A percentile compares a stretch with the other conserved stretches of the same genome.
Evolutionary conservation across 352 stramenopile species (phyloP).

Genomic region (Paralagenidium karlingii): DNA sequence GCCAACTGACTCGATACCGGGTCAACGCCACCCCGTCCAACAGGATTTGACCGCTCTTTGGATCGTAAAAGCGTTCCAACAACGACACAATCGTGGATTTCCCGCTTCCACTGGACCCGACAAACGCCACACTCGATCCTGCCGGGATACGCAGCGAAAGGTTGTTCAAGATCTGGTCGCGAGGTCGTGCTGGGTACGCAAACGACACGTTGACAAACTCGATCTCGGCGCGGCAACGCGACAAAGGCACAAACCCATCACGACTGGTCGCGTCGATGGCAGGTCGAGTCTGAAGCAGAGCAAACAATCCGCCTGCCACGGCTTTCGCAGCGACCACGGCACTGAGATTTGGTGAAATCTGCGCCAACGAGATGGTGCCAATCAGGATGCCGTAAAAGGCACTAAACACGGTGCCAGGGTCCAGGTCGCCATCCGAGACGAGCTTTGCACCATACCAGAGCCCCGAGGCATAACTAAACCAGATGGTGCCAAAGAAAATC

Average conservation of each 20-base stretch:
- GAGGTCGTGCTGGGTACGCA: constrained; percentile 9
- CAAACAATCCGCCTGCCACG: constrained; percentile 3
- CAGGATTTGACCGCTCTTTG: constrained; percentile 39
- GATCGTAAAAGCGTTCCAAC: constrained; percentile 86
- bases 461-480: constrained; percentile 16
- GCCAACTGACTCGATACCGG: constrained; percentile 64
- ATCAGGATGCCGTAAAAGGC: constrained; percentile 17
- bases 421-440: constrained; percentile 8
- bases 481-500: constrained; percentile 10
- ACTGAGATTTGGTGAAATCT: constrained; percentile 18
- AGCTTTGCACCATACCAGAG: constrained; percentile 20
- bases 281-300: constrained; percentile 5
- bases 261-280: constrained; percentile 1
- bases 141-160: constrained; percentile 18
- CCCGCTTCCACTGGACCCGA: constrained; percentile 12
- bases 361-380: constrained; percentile 11
- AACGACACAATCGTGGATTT: constrained; percentile 37
- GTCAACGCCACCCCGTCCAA: constrained; percentile 71
- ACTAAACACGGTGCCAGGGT: constrained; percentile 12
- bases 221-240: constrained; percentile 2
- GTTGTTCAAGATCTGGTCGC: constrained; percentile 13
- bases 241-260: constrained; percentile 2
- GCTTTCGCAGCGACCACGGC: constrained; percentile 9
- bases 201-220: constrained; percentile 7
- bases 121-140: constrained; percentile 17